Evolutionary conservation across 1,284 basidiomycete species (phyloP).

Genomic region (Apiotrichum montevideense): DNA sequence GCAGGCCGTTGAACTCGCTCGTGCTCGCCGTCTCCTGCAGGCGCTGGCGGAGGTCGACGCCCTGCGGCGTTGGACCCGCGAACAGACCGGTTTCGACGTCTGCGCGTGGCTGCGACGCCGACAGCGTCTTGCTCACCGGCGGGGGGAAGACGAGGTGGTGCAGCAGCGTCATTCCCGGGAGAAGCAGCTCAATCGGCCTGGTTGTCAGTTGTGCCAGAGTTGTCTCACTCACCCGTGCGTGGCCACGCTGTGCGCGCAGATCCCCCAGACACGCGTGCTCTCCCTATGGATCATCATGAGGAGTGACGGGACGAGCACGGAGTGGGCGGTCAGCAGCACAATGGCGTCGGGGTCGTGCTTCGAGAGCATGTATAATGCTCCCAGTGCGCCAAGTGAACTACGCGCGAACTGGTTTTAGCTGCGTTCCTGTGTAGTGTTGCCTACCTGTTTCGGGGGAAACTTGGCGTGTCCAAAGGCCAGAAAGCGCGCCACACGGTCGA

Average conservation of each 20-base stretch:
- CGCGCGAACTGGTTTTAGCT: constrained; percentile 3
- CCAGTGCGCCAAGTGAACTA: constrained; percentile 11
- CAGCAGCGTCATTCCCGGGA: constrained; percentile 26
- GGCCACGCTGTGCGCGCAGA: constrained; percentile 9
- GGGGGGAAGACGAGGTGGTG: constrained; percentile 41
- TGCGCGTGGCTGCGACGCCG: background rate
- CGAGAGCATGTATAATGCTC: constrained; percentile 26
- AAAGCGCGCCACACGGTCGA: constrained; percentile 21
- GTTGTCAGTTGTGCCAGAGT: background rate
- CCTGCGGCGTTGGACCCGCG: constrained; percentile 14
- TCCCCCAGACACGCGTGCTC: constrained; percentile 28
- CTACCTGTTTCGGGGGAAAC: constrained; percentile 3
- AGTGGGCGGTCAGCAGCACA: constrained; percentile 30
- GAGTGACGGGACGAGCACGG: constrained; percentile 29
- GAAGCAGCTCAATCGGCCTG: constrained; percentile 29
- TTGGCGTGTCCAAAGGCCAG: constrained; percentile 7
- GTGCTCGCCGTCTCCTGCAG: constrained; percentile 17
- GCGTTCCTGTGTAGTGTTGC: too few species aligned
- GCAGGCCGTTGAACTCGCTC: constrained; percentile 58
- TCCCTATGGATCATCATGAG: constrained; percentile 29
- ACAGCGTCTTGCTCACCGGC: constrained; percentile 6
- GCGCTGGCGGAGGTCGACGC: constrained; percentile 27
- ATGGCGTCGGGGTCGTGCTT: constrained; percentile 30
- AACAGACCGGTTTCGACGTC: constrained; percentile 7
- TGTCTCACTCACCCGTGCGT: constrained; percentile 5